Conservation (phyloP, 2,329 filamentous ascomycete species). For the Paecilomyces formosus region DNA sequence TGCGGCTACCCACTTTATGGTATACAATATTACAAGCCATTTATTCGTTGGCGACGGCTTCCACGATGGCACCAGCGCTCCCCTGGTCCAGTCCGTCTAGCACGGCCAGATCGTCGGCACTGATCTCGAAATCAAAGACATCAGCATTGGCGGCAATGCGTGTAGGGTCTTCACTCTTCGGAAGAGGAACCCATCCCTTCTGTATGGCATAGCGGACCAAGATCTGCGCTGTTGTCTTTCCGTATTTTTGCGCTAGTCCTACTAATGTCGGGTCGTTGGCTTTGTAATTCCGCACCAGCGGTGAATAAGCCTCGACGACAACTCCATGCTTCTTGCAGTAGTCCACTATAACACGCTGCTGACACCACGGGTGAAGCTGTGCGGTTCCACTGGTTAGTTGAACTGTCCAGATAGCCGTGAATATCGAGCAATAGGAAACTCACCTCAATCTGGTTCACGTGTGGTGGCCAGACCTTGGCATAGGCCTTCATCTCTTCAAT, state of each 20-base stretch:
- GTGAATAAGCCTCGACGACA: slow-evolving; percentile 47
- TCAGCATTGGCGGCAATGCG: slow-evolving; percentile 61
- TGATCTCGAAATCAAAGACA: slow-evolving; percentile 55
- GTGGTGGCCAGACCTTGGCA: slow-evolving; percentile 61
- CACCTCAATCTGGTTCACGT: slow-evolving; percentile 68
- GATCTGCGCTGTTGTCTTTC: slow-evolving; percentile 67
- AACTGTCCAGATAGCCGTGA: background rate
- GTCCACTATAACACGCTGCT: slow-evolving; percentile 52
- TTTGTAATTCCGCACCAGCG: slow-evolving; percentile 59
- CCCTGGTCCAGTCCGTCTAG: slow-evolving; percentile 48
- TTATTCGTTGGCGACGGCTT: slow-evolving; percentile 38
- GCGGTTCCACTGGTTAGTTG: background rate
- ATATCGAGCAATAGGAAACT: slow-evolving; percentile 21
- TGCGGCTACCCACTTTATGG: background rate
- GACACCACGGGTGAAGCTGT: slow-evolving; percentile 65
- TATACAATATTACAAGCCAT: background rate
- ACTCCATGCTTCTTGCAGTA: slow-evolving; percentile 49
- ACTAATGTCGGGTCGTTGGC: slow-evolving; percentile 61
- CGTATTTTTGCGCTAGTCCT: slow-evolving; percentile 62
- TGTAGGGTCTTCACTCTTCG: slow-evolving; percentile 63
- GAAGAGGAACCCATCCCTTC: slow-evolving; percentile 65
- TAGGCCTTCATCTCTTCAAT: slow-evolving; percentile 61
- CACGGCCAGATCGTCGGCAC: slow-evolving; percentile 48
- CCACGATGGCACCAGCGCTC: slow-evolving; percentile 39
- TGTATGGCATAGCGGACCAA: slow-evolving; percentile 76